Evolutionary conservation across 2,329 filamentous ascomycete species (phyloP), one percentile per base, ranked within the genome.

Genomic region (Hawksworthiomyces lignivorus): DNA sequence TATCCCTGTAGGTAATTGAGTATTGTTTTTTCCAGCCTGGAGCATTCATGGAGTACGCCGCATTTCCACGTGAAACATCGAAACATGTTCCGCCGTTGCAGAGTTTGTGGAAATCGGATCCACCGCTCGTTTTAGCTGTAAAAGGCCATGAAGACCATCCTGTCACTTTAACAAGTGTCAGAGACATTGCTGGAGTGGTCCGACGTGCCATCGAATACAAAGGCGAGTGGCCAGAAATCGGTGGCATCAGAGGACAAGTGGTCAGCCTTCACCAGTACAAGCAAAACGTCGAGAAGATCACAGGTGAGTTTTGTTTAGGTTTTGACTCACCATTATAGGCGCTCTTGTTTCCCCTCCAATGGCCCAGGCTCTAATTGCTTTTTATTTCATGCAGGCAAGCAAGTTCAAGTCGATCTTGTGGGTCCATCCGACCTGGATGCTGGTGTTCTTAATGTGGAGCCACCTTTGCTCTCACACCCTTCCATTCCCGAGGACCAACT

Each of bases 31-130:
- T 45, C 28, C 32, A 45, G 28, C 26, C 24, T 18, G 32, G 39
- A 33, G 8, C 21, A 20, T 33, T 46, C n/a, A n/a, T 32, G 19
- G 64, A 80, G 53, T 78, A 78, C 56, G 60, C 77, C 26, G 70
- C 69, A 1, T 67, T 59, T 38, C 74, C 75, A 0, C 53, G 70
- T 43, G 60, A 64, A 31, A 65, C 72, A 0, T 54, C 65, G 7
- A 69, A 65, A 27, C 58, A 71, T 24, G 50, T 78, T 0, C 50
- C 57, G 0, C 44, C 58, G 1, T 53, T 69, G 24, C 61, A 69
- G 49, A n/a, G n/a, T n/a, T n/a, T n/a, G n/a, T n/a, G n/a, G n/a
- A n/a, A n/a, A n/a, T n/a, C n/a, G n/a, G n/a, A 64, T 67, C 24
- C n/a, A 63, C 11, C 54, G 61, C 65, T 67, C 11, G 68, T 63